These are phyloP conservation scores for Nidula niveotomentosa DNA, from an alignment of 1,284 basidiomycete genomes.

Conservation along the genomic window DNA sequence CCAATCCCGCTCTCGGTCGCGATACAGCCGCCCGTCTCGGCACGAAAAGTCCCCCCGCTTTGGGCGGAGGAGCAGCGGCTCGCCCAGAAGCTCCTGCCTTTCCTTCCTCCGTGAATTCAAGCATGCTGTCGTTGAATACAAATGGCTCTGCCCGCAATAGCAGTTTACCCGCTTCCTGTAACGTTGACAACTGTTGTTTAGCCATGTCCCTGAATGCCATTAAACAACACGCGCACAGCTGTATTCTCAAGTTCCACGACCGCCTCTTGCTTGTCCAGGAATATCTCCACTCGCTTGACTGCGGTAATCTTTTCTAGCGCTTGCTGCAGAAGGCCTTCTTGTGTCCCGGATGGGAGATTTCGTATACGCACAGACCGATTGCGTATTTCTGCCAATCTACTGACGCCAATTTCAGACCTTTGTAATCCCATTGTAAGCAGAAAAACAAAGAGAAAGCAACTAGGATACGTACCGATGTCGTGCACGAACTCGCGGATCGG, in stretches of 20 bases:
- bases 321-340: slow-evolving; percentile 91
- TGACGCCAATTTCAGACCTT: slow-evolving; percentile 53
- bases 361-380: slow-evolving; percentile 74
- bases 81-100: slow-evolving; percentile 29
- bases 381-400: slow-evolving; percentile 58
- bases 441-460: not conserved
- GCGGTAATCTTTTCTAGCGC: slow-evolving; percentile 74
- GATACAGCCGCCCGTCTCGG: slow-evolving; percentile 59
- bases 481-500: slow-evolving; percentile 68
- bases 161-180: slow-evolving; percentile 77
- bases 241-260: slow-evolving; percentile 74
- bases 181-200: slow-evolving; percentile 1
- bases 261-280: slow-evolving; percentile 66
- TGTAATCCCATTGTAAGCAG: slow-evolving; percentile 3
- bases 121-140: slow-evolving; percentile 56
- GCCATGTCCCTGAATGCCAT: not conserved
- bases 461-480: slow-evolving; percentile 43
- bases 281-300: slow-evolving; percentile 79
- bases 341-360: slow-evolving; percentile 65
- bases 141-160: slow-evolving; percentile 70
- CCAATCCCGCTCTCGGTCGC: slow-evolving; percentile 69
- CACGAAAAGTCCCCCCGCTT: slow-evolving; percentile 54
- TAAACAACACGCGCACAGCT: slow-evolving; percentile 51
- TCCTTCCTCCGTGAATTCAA: slow-evolving; percentile 59
- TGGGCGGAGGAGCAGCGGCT: slow-evolving; percentile 35